These are phyloP conservation scores for Litsea cubeba DNA, from an alignment of 164 flowering plant genomes.

Conservation along the genomic window DNA sequence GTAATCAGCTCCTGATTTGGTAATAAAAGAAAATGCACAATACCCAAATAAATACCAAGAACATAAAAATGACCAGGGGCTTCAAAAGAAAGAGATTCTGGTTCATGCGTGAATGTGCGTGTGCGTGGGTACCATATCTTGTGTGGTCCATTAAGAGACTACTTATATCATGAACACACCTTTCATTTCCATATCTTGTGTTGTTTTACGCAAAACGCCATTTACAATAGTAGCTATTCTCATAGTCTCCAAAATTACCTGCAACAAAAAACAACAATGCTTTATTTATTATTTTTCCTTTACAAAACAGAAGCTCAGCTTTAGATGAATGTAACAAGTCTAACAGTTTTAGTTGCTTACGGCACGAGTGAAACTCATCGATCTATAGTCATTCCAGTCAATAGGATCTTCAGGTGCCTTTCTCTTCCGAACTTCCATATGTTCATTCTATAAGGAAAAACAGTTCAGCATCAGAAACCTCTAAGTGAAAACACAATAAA, in stretches of 20 bases:
- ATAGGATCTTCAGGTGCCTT: slow-evolving; percentile 37
- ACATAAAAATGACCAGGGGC: no score
- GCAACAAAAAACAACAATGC: slow-evolving; percentile 11
- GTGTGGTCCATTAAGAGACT: no score
- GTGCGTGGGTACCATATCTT: not conserved
- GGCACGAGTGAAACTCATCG: slow-evolving; percentile 51
- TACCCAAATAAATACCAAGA: not conserved
- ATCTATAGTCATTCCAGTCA: slow-evolving; percentile 41
- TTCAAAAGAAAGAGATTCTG: not conserved
- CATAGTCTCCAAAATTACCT: slow-evolving; percentile 48
- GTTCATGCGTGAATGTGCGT: not conserved
- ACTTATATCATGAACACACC: slow-evolving; percentile 23
- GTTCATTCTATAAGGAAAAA: slow-evolving; percentile 35
- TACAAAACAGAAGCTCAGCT: not conserved
- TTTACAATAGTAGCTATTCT: slow-evolving; percentile 48
- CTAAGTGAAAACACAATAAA: no score
- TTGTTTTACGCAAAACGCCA: slow-evolving; percentile 49
- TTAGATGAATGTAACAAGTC: not conserved
- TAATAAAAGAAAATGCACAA: not conserved
- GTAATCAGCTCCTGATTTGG: not conserved
- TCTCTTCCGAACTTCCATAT: slow-evolving; percentile 31
- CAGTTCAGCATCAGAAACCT: not conserved
- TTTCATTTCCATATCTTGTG: slow-evolving; percentile 40
- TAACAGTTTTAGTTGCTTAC: slow-evolving; percentile 23
- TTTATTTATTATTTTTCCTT: not conserved